Conservation (phyloP, 805 yeast genomes). For the Kodamaea laetipori region DNA sequence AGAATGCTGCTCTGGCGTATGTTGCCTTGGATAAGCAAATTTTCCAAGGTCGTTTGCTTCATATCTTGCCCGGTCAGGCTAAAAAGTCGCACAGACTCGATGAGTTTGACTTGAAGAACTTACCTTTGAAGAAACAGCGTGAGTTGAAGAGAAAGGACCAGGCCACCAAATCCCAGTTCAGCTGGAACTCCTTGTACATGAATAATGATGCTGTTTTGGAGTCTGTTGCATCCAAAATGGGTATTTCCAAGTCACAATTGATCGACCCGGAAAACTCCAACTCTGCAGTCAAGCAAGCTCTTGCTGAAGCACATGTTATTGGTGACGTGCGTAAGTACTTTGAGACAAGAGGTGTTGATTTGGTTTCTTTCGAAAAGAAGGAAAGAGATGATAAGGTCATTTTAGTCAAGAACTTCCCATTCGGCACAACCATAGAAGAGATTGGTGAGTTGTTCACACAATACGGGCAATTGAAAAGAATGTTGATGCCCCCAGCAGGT, state of each 20-base stretch:
- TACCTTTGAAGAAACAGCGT: constrained; percentile 89
- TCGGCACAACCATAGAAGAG: constrained; percentile 79
- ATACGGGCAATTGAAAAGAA: constrained; percentile 76
- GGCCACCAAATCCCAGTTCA: constrained; percentile 83
- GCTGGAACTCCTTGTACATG: constrained; percentile 94
- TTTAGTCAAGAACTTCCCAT: constrained; percentile 87
- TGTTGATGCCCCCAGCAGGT: constrained; percentile 94
- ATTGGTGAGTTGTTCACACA: constrained; percentile 78
- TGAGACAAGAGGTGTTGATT: constrained; percentile 82
- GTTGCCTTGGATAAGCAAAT: constrained; percentile 77
- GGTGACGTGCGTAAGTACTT: constrained; percentile 88
- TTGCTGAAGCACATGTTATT: constrained; percentile 95
- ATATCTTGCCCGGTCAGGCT: constrained; percentile 81
- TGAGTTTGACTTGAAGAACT: constrained; percentile 85
- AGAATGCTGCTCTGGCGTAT: constrained; percentile 78
- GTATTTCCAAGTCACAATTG: constrained; percentile 78
- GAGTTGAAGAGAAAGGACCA: constrained; percentile 81
- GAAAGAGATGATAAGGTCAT: constrained; percentile 81
- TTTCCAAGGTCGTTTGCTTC: constrained; percentile 92
- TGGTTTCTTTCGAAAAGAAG: constrained; percentile 62
- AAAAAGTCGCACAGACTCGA: constrained; percentile 83
- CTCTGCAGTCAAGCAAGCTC: constrained; percentile 94
- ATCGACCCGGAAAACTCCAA: constrained; percentile 84
- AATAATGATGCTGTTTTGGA: constrained; percentile 90
- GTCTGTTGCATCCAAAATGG: constrained; percentile 82